Evolutionary conservation across 768 basidiomycete species (phyloP).

Genomic region (Asterophora parasitica): DNA sequence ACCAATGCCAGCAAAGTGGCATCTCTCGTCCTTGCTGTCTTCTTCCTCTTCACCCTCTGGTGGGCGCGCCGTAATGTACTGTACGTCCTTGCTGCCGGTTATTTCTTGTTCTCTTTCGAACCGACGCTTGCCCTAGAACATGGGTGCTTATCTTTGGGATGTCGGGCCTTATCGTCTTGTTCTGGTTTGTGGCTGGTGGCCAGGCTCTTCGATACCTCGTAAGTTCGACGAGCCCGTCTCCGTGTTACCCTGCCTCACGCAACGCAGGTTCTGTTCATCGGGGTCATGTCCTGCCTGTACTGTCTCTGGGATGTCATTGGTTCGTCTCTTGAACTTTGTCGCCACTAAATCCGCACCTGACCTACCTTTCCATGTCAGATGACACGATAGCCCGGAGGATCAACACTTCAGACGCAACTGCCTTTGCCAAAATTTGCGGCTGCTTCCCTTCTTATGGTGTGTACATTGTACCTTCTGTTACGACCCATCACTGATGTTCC

Average conservation of each 20-base stretch:
- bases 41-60: slow-evolving; percentile 87
- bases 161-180: slow-evolving; percentile 72
- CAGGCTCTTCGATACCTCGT: slow-evolving; percentile 77
- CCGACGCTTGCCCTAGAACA: slow-evolving; percentile 39
- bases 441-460: slow-evolving; percentile 80
- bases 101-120: neutral
- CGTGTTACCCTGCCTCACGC: neutral
- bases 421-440: slow-evolving; percentile 80
- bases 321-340: slow-evolving; percentile 22
- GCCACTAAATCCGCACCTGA: neutral
- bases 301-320: slow-evolving; percentile 87
- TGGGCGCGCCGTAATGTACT: slow-evolving; percentile 76
- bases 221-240: slow-evolving; percentile 14
- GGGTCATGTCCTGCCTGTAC: slow-evolving; percentile 84
- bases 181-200: slow-evolving; percentile 78
- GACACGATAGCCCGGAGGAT: slow-evolving; percentile 82
- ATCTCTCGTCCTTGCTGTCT: slow-evolving; percentile 71
- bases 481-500: slow-evolving; percentile 1
- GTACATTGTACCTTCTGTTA: neutral
- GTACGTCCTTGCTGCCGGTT: slow-evolving; percentile 33
- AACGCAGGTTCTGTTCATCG: slow-evolving; percentile 67
- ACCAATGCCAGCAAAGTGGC: slow-evolving; percentile 87
- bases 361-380: slow-evolving; percentile 37
- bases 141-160: slow-evolving; percentile 78
- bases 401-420: slow-evolving; percentile 83